A percentile compares a stretch with the other conserved stretches of the same genome.
Conservation (phyloP, 768 basidiomycete species). For the Phylloporus scabripes region DNA sequence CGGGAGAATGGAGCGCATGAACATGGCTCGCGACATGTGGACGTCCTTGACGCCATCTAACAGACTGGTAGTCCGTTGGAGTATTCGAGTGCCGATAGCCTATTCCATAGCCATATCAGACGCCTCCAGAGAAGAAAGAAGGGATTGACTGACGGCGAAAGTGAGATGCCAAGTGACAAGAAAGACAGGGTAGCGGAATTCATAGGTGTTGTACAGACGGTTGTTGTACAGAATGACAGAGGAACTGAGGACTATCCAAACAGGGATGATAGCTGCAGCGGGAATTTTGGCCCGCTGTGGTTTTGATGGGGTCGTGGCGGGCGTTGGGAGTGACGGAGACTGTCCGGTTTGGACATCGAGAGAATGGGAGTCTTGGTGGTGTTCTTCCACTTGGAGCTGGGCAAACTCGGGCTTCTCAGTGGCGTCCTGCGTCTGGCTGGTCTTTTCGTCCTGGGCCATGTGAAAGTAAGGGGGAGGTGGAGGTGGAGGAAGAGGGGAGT, state of each 20-base stretch:
- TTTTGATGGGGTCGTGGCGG: conserved; percentile 42
- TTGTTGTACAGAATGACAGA: conserved; percentile 97
- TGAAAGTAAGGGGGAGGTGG: not conserved
- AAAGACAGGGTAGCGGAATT: conserved; percentile 90
- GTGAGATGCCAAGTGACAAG: conserved; percentile 82
- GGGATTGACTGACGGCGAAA: conserved; percentile 48
- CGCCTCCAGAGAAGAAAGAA: not conserved
- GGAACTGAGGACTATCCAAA: conserved; percentile 90
- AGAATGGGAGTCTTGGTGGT: conserved; percentile 8
- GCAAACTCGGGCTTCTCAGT: conserved; percentile 19
- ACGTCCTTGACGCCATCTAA: conserved; percentile 77
- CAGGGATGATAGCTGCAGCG: conserved; percentile 70
- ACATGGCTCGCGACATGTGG: conserved; percentile 73
- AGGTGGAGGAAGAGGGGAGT: not conserved
- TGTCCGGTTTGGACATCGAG: conserved; percentile 2
- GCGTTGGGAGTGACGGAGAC: conserved; percentile 46
- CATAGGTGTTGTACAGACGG: conserved; percentile 73
- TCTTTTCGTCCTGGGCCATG: conserved; percentile 28
- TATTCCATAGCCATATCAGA: conserved; percentile 20
- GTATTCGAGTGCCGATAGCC: conserved; percentile 80
- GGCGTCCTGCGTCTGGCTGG: not conserved
- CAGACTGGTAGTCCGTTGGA: conserved; percentile 75
- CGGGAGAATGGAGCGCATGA: conserved; percentile 81
- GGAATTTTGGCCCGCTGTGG: conserved; percentile 51
- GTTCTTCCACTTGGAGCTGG: conserved; percentile 17